Conservation (phyloP, 2,329 filamentous ascomycete genomes). For the Ascochyta fabae region DNA sequence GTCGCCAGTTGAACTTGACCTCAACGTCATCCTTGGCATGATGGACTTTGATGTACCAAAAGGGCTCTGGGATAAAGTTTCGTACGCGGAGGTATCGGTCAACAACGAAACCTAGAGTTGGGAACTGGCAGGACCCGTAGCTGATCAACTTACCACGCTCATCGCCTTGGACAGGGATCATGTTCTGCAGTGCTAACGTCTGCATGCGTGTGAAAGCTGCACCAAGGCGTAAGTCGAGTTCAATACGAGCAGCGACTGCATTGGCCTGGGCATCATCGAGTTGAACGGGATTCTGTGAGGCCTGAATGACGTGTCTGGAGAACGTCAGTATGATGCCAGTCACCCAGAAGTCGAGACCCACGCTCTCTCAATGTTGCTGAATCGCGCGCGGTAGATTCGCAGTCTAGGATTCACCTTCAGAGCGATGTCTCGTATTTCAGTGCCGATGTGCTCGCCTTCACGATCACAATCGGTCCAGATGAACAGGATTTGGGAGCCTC, state of each 20-base stretch:
- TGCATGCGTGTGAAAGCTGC: slow-evolving; percentile 91
- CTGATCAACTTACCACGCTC: slow-evolving; percentile 71
- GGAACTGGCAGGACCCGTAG: slow-evolving; percentile 97
- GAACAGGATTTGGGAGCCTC: slow-evolving; percentile 74
- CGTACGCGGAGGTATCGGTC: slow-evolving; percentile 93
- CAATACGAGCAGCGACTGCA: slow-evolving; percentile 86
- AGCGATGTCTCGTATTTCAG: slow-evolving; percentile 86
- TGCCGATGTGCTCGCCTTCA: slow-evolving; percentile 95
- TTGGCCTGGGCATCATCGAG: slow-evolving; percentile 87
- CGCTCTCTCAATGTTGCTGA: slow-evolving; percentile 95
- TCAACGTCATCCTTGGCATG: slow-evolving; percentile 78
- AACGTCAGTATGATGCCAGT: background rate
- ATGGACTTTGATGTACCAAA: slow-evolving; percentile 89
- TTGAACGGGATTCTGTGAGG: slow-evolving; percentile 76
- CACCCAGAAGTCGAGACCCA: slow-evolving; percentile 53
- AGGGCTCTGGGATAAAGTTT: slow-evolving; percentile 89
- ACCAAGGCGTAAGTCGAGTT: slow-evolving; percentile 89
- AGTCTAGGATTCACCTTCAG: slow-evolving; percentile 74
- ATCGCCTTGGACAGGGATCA: slow-evolving; percentile 69
- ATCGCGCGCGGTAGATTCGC: slow-evolving; percentile 82
- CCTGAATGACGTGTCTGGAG: slow-evolving; percentile 79
- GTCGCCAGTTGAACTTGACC: slow-evolving; percentile 83
- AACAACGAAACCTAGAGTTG: slow-evolving; percentile 94
- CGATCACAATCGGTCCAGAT: slow-evolving; percentile 99
- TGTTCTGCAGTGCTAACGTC: slow-evolving; percentile 74